Evolutionary conservation across 768 basidiomycete species (phyloP).

Genomic region (Boletus bicolor): DNA sequence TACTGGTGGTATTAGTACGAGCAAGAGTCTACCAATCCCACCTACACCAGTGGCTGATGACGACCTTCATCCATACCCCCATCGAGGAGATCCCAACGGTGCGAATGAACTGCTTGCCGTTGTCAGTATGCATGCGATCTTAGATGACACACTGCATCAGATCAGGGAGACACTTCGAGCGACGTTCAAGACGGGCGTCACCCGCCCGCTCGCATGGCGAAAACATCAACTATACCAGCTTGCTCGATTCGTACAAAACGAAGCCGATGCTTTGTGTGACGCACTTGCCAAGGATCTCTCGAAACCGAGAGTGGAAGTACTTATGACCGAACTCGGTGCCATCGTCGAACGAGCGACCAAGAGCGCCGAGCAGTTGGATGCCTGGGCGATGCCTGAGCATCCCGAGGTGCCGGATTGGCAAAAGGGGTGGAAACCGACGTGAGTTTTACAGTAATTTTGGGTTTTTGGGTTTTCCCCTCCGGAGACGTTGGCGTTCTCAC

Average conservation of each 20-base stretch:
- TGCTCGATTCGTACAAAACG: constrained; percentile 60
- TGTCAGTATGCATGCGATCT: background rate
- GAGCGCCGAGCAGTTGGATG: constrained; percentile 48
- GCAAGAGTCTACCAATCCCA: too few species aligned
- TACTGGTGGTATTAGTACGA: too few species aligned
- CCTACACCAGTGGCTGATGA: constrained; percentile 6
- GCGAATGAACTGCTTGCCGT: background rate
- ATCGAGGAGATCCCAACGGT: constrained; percentile 28
- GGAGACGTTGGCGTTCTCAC: background rate
- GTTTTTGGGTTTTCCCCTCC: background rate
- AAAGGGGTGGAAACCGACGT: constrained; percentile 49
- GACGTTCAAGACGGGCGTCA: constrained; percentile 50
- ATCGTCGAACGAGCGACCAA: constrained; percentile 42
- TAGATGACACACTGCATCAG: constrained; percentile 12
- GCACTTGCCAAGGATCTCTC: constrained; percentile 46
- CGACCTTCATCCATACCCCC: constrained; percentile 13
- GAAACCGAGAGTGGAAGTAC: constrained; percentile 38
- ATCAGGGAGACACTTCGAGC: constrained; percentile 37
- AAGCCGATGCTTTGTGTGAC: constrained; percentile 48
- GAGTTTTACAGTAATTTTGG: background rate
- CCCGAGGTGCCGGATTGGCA: constrained; percentile 40
- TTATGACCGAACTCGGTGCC: constrained; percentile 43
- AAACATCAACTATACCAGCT: constrained; percentile 63
- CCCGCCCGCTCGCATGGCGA: constrained; percentile 56
- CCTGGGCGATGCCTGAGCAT: constrained; percentile 52